Percentiles rank a stretch among this genome's conserved stretches.
phyloP scores from a whole-genome alignment of 192 early-diverging fungal species.

The Phlyctochytrium planicorne region DNA sequence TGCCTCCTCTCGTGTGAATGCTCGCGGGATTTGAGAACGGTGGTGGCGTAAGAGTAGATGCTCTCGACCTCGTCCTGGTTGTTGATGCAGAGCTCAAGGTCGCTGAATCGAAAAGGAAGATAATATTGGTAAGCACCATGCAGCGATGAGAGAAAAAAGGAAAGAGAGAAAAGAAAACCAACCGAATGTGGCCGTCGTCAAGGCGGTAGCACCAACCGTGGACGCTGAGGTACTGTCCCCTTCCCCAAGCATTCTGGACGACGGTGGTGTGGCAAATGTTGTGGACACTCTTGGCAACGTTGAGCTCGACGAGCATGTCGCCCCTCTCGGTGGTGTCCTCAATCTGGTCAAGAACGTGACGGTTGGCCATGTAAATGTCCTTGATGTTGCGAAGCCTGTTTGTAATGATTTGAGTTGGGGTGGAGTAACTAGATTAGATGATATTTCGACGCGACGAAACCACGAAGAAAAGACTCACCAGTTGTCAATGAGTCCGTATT shows the following conservation, averaged over 20 bases:
- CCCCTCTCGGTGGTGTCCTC: not conserved
- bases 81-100: conserved; percentile 24
- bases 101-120: no score
- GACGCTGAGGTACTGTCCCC: conserved; percentile 66
- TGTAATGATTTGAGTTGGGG: not conserved
- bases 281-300: conserved; percentile 72
- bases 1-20: no score
- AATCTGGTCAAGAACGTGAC: conserved; percentile 8
- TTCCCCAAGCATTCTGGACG: conserved; percentile 84
- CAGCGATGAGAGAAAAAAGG: no score
- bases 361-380: conserved; percentile 32
- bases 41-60: conserved; percentile 23
- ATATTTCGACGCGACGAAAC: no score
- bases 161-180: no score
- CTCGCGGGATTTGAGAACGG: no score
- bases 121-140: not conserved
- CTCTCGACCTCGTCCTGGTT: conserved; percentile 13
- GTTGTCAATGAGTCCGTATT: conserved; percentile 44
- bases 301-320: conserved; percentile 58
- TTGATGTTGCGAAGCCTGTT: conserved; percentile 33
- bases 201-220: conserved; percentile 52
- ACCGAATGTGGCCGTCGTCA: conserved; percentile 33
- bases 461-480: conserved; percentile 19
- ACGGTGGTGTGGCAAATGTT: conserved; percentile 78
- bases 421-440: no score